Evolutionary conservation across 768 basidiomycete genomes (phyloP).

Genomic region (Holtermanniella nyarrowii): DNA sequence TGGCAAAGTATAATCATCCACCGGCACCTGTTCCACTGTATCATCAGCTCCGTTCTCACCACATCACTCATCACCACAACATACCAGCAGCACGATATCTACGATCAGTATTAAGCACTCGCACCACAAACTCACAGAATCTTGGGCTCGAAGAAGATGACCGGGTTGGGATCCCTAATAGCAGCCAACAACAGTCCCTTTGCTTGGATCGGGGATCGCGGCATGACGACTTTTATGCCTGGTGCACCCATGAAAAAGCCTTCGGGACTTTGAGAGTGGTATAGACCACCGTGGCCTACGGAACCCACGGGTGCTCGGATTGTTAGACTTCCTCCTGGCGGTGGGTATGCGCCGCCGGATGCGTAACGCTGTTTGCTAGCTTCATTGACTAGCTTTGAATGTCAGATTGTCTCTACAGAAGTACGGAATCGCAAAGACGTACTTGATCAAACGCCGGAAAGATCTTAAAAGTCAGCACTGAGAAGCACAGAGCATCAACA

Average conservation of each 20-base stretch:
- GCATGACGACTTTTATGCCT: conserved; percentile 90
- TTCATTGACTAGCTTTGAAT: conserved; percentile 72
- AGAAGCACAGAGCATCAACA: background rate
- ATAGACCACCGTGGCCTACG: conserved; percentile 81
- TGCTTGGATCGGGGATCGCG: conserved; percentile 88
- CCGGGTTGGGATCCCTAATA: conserved; percentile 85
- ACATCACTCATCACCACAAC: conserved; percentile 1
- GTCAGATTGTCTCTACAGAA: background rate
- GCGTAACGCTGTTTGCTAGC: conserved; percentile 88
- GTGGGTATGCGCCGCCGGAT: conserved; percentile 54
- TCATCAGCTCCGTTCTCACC: background rate
- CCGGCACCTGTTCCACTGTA: conserved; percentile 80
- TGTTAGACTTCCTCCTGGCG: conserved; percentile 52
- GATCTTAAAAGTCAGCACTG: conserved; percentile 46
- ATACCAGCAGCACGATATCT: conserved; percentile 74
- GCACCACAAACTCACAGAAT: conserved; percentile 45
- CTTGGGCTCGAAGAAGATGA: conserved; percentile 93
- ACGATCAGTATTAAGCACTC: background rate
- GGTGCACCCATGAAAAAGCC: conserved; percentile 82
- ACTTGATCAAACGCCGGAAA: conserved; percentile 93
- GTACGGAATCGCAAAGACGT: conserved; percentile 5
- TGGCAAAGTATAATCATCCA: conserved; percentile 76
- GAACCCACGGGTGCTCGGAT: conserved; percentile 81
- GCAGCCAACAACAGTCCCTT: conserved; percentile 78
- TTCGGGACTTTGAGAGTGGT: conserved; percentile 92